Evolutionary conservation across 177 flowering plant species (phyloP), one percentile per base, ranked within the genome.

Genomic region (Vitis hybrid): DNA sequence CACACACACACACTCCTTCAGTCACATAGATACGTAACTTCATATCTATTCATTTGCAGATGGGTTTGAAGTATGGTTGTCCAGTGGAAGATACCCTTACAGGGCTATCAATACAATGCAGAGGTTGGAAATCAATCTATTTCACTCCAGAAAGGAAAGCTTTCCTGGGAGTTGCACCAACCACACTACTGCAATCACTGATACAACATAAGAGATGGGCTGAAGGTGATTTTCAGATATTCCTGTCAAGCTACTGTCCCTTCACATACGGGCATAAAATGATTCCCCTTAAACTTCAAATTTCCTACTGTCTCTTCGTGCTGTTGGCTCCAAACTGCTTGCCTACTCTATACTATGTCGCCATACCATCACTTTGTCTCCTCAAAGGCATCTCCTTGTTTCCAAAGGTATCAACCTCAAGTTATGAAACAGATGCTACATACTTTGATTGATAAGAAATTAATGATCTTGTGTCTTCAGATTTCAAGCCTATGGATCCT

Each of bases 401-500:
- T 64, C 90, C 92, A 11, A 38, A 81, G 90, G 90, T 82, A 69
- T 12, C 2, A 11, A 1, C 20, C 18, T 49, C 7, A 6, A 13
- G 11, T 12, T 15, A 3, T 14, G 2, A 24, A 31, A 20, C 33
- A 50, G 47, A 56, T 52, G 38, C 28, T 31, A 38, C 49, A 7
- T 22, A 11, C 6, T 51, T 58, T 12, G 22, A 5, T 31, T 13
- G 2, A 9, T 62, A 54, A 6, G n/a, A 31, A 33, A 15, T 56
- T 9, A 19, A 24, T 15, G 4, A 15, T 11, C 52, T 18, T 8
- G 17, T 56, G 38, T 11, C 3, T 65, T 55, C 80, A 88, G 89
- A 19, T 81, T 2, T 75, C 92, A 17, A 83, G 84, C 64, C 71
- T 69, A 22, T 88, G 90, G 92, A 59, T 82, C 60, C 44, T 81